A percentile compares a stretch with the other conserved stretches of the same genome.
These are phyloP conservation scores for Agastache rugosa DNA, from an alignment of 257 asterid species.

Conservation along the genomic window DNA sequence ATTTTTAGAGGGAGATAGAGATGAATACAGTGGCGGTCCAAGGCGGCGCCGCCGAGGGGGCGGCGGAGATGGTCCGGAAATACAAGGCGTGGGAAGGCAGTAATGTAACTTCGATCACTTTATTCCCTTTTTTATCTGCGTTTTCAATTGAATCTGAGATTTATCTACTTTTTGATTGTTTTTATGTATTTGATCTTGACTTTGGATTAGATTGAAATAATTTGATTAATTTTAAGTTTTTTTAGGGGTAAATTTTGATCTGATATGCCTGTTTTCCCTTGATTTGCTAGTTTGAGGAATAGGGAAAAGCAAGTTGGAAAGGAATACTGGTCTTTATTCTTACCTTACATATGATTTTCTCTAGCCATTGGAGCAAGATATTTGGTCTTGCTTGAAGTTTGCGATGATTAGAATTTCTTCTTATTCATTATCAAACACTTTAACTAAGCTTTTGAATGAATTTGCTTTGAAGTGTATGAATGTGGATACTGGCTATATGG, in stretches of 20 bases:
- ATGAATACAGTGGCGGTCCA: conserved; percentile 47
- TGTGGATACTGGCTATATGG: not conserved
- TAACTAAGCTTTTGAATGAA: not conserved
- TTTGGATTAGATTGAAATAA: conserved; percentile 5
- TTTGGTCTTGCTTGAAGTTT: conserved; percentile 22
- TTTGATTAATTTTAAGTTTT: conserved; percentile 7
- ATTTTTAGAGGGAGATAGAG: conserved; percentile 2
- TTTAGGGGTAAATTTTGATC: not conserved
- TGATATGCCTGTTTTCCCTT: not conserved
- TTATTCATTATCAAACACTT: not conserved
- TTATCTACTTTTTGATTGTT: conserved; percentile 8
- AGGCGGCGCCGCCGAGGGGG: conserved; percentile 41
- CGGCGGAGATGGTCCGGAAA: conserved; percentile 48
- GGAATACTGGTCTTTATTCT: conserved; percentile 21
- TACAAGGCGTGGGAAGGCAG: conserved; percentile 56
- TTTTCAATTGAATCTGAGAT: conserved; percentile 5
- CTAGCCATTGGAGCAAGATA: conserved; percentile 14
- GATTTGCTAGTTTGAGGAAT: not conserved
- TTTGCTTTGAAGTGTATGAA: not conserved
- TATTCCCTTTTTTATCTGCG: not conserved
- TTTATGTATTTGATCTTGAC: conserved; percentile 7
- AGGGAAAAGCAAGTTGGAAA: conserved; percentile 8
- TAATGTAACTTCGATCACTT: conserved; percentile 42
- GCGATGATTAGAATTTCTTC: conserved; percentile 6
- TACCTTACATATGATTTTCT: conserved; percentile 11